Percentiles rank a stretch among this genome's conserved stretches.
Evolutionary conservation across 345 rosid species (phyloP).

Genomic region (Carallia pectinifolia): DNA sequence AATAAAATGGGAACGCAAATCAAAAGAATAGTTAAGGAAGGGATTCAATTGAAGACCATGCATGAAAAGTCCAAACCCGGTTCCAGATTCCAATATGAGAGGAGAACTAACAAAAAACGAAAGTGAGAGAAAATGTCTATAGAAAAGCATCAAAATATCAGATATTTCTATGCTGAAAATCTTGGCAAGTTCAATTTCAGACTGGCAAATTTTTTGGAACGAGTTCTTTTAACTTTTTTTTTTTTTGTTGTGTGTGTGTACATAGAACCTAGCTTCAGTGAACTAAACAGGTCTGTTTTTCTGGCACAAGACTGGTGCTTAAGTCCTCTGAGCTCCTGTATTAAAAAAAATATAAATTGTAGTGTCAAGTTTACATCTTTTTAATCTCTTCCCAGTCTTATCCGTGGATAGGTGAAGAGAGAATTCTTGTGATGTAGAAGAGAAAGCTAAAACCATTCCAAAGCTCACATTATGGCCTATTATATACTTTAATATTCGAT

Average conservation of each 20-base stretch:
- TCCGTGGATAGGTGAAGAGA: constrained; percentile 58
- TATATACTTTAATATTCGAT: neutral
- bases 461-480: constrained; percentile 62
- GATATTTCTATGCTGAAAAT: neutral
- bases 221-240: neutral
- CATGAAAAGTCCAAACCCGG: too few relatives aligned
- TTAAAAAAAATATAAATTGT: too few relatives aligned
- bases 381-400: constrained; percentile 1
- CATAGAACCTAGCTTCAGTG: neutral
- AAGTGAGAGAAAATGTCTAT: too few relatives aligned
- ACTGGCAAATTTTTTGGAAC: neutral
- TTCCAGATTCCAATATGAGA: too few relatives aligned
- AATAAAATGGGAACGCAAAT: too few relatives aligned
- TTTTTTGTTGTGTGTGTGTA: neutral
- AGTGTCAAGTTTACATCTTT: neutral
- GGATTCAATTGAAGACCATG: too few relatives aligned
- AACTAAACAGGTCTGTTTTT: neutral
- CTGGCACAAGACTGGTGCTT: neutral
- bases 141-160: too few relatives aligned
- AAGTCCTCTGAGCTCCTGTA: too few relatives aligned
- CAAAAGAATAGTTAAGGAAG: too few relatives aligned
- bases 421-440: constrained; percentile 31
- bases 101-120: too few relatives aligned
- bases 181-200: neutral
- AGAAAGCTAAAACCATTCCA: constrained; percentile 36